Percentiles rank a stretch among this genome's conserved stretches.
Conservation (phyloP, 164 flowering plant genomes). For the Dillenia turbinata region DNA sequence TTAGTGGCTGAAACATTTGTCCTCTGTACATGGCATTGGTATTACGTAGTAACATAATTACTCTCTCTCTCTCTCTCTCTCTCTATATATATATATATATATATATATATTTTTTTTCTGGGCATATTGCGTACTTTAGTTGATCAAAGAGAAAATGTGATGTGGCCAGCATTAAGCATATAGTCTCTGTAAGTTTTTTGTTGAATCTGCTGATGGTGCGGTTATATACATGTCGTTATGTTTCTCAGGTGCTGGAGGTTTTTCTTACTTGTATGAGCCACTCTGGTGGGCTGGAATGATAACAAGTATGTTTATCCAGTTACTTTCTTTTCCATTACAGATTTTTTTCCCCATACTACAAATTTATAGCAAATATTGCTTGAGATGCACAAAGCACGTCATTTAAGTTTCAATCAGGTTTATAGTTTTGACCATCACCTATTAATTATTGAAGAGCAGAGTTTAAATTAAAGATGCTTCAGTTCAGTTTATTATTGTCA, state of each 20-base stretch:
- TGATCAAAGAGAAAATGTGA: too few species aligned
- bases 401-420: background rate
- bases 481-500: too few species aligned
- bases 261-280: conserved; percentile 85
- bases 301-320: conserved; percentile 60
- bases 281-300: conserved; percentile 98
- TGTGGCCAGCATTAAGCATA: too few species aligned
- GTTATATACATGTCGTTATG: background rate
- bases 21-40: too few species aligned
- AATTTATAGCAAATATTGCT: background rate
- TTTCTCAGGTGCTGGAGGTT: conserved; percentile 76
- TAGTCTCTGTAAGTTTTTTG: too few species aligned
- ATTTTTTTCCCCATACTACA: background rate
- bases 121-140: too few species aligned
- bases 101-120: too few species aligned
- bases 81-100: too few species aligned
- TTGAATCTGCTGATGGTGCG: too few species aligned
- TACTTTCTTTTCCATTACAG: background rate
- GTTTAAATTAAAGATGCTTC: background rate
- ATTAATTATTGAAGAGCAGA: background rate
- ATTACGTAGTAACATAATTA: too few species aligned
- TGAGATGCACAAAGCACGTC: background rate
- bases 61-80: too few species aligned
- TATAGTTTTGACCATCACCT: background rate
- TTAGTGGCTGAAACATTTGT: too few species aligned